Conservation (phyloP, 1,139 yeast genomes). For the Kurtzmaniella quercitrusa region DNA sequence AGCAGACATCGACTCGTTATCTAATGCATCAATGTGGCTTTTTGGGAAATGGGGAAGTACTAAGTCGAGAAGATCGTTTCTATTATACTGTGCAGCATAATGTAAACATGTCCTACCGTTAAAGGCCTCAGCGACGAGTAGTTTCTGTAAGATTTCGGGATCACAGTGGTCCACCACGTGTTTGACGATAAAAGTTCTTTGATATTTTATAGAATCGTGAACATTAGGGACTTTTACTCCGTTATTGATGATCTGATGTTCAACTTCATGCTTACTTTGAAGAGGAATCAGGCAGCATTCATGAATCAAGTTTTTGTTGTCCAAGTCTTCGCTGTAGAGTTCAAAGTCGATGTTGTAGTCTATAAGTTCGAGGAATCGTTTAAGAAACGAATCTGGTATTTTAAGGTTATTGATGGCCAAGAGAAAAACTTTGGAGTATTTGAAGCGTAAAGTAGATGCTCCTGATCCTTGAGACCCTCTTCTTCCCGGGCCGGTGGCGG, state of each 20-base stretch:
- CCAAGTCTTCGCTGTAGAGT: constrained; percentile 37
- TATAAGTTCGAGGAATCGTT: constrained; percentile 42
- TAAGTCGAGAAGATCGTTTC: constrained; percentile 50
- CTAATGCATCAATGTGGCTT: constrained; percentile 47
- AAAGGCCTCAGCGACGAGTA: constrained; percentile 47
- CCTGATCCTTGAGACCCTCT: constrained; percentile 9
- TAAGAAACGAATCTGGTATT: constrained; percentile 46
- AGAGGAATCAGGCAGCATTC: constrained; percentile 45
- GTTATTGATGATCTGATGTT: constrained; percentile 35
- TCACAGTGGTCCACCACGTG: constrained; percentile 26
- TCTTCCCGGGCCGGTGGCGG: constrained; percentile 3
- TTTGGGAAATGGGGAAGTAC: constrained; percentile 38
- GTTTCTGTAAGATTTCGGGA: constrained; percentile 15
- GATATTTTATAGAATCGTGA: constrained; percentile 39
- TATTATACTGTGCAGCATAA: constrained; percentile 74
- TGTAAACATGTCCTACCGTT: constrained; percentile 86
- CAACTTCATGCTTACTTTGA: constrained; percentile 27
- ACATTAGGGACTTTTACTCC: constrained; percentile 44
- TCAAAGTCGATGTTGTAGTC: constrained; percentile 40
- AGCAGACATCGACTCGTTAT: constrained; percentile 77
- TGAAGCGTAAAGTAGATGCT: constrained; percentile 23
- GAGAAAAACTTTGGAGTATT: constrained; percentile 61
- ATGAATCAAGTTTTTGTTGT: constrained; percentile 39
- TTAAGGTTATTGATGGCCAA: constrained; percentile 54
- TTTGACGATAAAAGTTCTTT: constrained; percentile 36